Evolutionary conservation across 257 asterid species (phyloP), one percentile per base, ranked within the genome.

Genomic region (Solanum dulcamara): DNA sequence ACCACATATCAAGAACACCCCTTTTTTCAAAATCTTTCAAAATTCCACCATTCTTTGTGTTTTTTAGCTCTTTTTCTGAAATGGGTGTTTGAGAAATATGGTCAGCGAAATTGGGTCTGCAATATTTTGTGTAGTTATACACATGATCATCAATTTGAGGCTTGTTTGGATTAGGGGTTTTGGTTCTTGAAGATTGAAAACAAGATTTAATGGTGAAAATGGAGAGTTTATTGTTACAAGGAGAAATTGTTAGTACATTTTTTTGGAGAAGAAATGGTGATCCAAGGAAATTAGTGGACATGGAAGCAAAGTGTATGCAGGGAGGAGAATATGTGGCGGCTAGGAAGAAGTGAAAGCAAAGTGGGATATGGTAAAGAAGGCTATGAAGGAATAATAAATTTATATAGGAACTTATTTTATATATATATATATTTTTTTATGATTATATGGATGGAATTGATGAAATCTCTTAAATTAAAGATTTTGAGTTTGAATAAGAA

Each of bases 161-260:
- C 11, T 75, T 81, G 62, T 87, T 89, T 6, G 88, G 81, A 55
- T 88, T 84, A 55, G 84, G 88, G 35, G 90, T 48, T 46, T 94
- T 87, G 7, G 94, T 89, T 87, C 92, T 80, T 6, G 97, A 91
- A 40, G 92, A 72, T 88, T 93, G 94, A 4, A 93, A 81, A 85
- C 93, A 94, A 48, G 96, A 87, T 3, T 93, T 89, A 92, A 93
- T 91, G 88, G 91, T 51, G 68, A 86, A 42, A 81, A 89, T 0
- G 38, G 88, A 79, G 44, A 53, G 18, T 40, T 84, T 66, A 85
- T 22, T 72, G 35, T 46, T 15, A 6, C 22, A 60, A 81, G 81
- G 60, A 87, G 67, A 44, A 13, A 46, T 35, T 70, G 26, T 70
- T 20, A 17, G 24, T 40, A 40, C 59, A 82, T 88, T 84, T 22